These are phyloP conservation scores for Leishmania guyanensis DNA, from an alignment of 208 protist genomes.

Conservation along the genomic window DNA sequence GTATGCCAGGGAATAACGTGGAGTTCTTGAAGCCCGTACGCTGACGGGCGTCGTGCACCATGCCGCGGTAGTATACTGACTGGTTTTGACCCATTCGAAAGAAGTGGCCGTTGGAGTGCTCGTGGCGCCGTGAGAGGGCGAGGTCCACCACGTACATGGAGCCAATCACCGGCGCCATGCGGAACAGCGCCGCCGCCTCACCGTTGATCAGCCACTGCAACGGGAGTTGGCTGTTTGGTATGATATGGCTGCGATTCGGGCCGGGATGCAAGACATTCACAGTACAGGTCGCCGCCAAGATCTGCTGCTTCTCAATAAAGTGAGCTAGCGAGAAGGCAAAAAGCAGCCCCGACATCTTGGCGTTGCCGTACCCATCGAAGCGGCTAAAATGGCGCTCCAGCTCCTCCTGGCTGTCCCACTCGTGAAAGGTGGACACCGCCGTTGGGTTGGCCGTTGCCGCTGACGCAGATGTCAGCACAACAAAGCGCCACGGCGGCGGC, in stretches of 20 bases:
- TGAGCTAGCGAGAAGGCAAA: slow-evolving; percentile 64
- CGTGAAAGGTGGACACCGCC: slow-evolving; percentile 32
- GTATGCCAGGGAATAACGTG: slow-evolving; percentile 53
- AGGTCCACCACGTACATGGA: slow-evolving; percentile 65
- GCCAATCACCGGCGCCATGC: slow-evolving; percentile 60
- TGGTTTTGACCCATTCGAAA: slow-evolving; percentile 82
- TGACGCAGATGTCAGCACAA: slow-evolving; percentile 51
- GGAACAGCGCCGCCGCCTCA: slow-evolving; percentile 39
- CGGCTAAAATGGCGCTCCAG: slow-evolving; percentile 31
- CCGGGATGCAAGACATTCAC: slow-evolving; percentile 65
- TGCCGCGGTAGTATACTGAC: slow-evolving; percentile 30
- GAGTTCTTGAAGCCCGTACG: slow-evolving; percentile 61
- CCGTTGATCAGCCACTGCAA: slow-evolving; percentile 44
- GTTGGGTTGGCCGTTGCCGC: slow-evolving; percentile 42
- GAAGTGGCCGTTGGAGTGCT: slow-evolving; percentile 63
- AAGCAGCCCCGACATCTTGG: slow-evolving; percentile 72
- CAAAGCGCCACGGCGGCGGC: slow-evolving; percentile 50
- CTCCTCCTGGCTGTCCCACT: slow-evolving; percentile 27
- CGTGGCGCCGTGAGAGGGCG: slow-evolving; percentile 56
- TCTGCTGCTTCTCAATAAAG: slow-evolving; percentile 40
- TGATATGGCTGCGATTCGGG: slow-evolving; percentile 42
- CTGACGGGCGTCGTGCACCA: slow-evolving; percentile 26
- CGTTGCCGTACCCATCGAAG: slow-evolving; percentile 52
- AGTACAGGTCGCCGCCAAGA: slow-evolving; percentile 47
- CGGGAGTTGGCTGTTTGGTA: slow-evolving; percentile 46